Conservation (phyloP, 2,329 filamentous ascomycete species). For the Rosellinia necatrix region DNA sequence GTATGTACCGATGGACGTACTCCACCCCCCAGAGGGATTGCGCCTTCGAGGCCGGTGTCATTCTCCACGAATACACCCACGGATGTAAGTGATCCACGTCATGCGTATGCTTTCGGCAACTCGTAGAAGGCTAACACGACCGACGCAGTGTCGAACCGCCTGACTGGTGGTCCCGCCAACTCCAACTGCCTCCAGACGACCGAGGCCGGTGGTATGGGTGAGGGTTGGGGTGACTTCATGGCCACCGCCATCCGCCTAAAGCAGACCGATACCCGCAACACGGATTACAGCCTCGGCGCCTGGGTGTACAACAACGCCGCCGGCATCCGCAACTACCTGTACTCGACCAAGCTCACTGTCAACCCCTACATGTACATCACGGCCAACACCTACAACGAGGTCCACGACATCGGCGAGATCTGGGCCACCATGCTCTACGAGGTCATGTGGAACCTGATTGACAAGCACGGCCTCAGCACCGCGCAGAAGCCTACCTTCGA, state of each 20-base stretch:
- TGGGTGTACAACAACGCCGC: slow-evolving; percentile 47
- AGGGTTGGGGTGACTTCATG: slow-evolving; percentile 57
- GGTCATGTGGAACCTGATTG: slow-evolving; percentile 58
- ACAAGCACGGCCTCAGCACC: slow-evolving; percentile 54
- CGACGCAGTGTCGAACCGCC: slow-evolving; percentile 55
- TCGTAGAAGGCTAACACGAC: not conserved
- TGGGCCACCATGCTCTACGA: slow-evolving; percentile 58
- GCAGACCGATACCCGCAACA: slow-evolving; percentile 48
- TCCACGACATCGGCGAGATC: slow-evolving; percentile 52
- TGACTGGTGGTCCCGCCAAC: slow-evolving; percentile 63
- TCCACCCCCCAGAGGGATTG: slow-evolving; percentile 56
- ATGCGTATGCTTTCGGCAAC: not conserved
- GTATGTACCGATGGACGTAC: slow-evolving; percentile 61
- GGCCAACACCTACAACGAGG: slow-evolving; percentile 43
- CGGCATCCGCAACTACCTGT: slow-evolving; percentile 51
- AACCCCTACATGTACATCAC: slow-evolving; percentile 53
- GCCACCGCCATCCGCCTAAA: slow-evolving; percentile 54
- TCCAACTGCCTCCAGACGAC: slow-evolving; percentile 47
- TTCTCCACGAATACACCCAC: slow-evolving; percentile 65
- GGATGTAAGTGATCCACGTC: slow-evolving; percentile 42
- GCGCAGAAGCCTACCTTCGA: slow-evolving; percentile 45
- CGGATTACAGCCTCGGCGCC: slow-evolving; percentile 51
- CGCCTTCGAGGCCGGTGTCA: slow-evolving; percentile 62
- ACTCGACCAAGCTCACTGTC: slow-evolving; percentile 49
- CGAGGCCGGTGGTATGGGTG: slow-evolving; percentile 55